Evolutionary conservation across 2,329 filamentous ascomycete species (phyloP).

Genomic region (Proliferodiscus dingleyae): DNA sequence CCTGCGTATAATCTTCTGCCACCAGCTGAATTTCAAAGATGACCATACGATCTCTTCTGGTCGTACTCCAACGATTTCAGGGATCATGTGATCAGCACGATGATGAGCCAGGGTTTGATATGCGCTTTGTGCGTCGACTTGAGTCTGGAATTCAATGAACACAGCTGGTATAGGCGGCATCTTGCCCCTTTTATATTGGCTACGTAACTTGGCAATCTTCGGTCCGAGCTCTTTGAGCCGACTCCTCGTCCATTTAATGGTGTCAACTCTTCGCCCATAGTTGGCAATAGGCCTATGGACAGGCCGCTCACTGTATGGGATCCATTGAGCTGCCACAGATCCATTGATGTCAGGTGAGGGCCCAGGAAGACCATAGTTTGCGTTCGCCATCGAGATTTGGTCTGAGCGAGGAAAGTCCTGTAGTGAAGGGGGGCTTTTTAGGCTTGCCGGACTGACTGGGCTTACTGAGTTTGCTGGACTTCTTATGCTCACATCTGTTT

Average conservation of each 20-base stretch:
- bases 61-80: slow-evolving; percentile 57
- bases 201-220: slow-evolving; percentile 30
- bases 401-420: slow-evolving; percentile 12
- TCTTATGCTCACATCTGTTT: neutral
- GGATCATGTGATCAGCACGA: slow-evolving; percentile 57
- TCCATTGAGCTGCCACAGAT: slow-evolving; percentile 34
- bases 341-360: slow-evolving; percentile 31
- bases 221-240: slow-evolving; percentile 30
- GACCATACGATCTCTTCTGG: slow-evolving; percentile 61
- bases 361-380: slow-evolving; percentile 15
- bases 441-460: slow-evolving; percentile 1
- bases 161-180: slow-evolving; percentile 52
- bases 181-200: slow-evolving; percentile 40
- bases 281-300: slow-evolving; percentile 34
- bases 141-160: slow-evolving; percentile 61
- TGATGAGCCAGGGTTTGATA: slow-evolving; percentile 62
- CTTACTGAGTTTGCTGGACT: slow-evolving; percentile 1
- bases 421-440: slow-evolving; percentile 5
- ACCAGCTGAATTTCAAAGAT: slow-evolving; percentile 60
- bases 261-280: slow-evolving; percentile 33
- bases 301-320: slow-evolving; percentile 28
- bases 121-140: slow-evolving; percentile 57
- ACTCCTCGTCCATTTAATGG: slow-evolving; percentile 34
- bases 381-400: slow-evolving; percentile 15
- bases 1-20: slow-evolving; percentile 53